Evolutionary conservation across 352 stramenopile genomes (phyloP), one percentile per base, ranked within the genome.

Genomic region (Thalassiosira mediterranea): DNA sequence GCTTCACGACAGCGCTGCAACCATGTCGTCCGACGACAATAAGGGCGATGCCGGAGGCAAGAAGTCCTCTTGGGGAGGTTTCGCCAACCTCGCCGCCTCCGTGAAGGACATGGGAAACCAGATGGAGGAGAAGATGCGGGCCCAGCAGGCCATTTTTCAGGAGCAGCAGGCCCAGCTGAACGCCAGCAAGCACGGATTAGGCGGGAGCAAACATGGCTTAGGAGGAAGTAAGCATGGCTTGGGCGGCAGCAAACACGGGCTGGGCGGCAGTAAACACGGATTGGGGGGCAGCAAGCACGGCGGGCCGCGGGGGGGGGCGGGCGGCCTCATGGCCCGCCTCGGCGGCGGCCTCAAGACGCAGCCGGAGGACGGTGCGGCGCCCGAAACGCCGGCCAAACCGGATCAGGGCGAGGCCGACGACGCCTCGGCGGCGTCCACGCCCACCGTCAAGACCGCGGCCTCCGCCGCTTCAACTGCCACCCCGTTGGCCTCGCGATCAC

Each of bases 251-350:
- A 72, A 70, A 32, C 51, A 72, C 31, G 56, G 67, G 32, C 48
- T 67, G 46, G 25, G 54, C 1, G 57, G 56, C 15, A 57, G 40
- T 28, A 67, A 67, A 28, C 58, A 67, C 26, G 58, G 57, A 53
- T 23, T 66, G 2, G 38, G 37, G 11, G 34, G 26, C 17, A 64
- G 57, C 28, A 42, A 42, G 21, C 25, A 59, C 44, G 28, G 48
- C 21, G 23, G 44, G 40, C 42, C 28, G 40, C 4, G 59, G 44
- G 26, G 44, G n/a, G n/a, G n/a, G n/a, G n/a, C n/a, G n/a, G n/a
- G n/a, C n/a, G n/a, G 53, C 1, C 52, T 82, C 29, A 76, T 82
- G 52, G n/a, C n/a, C n/a, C n/a, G n/a, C n/a, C n/a, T 53, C 23
- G 2, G 44, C 59, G 10, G 46, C 59, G 15, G 15, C 59, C 0